phyloP scores from a whole-genome alignment of 257 asterid genomes.

The Verbena officinalis region DNA sequence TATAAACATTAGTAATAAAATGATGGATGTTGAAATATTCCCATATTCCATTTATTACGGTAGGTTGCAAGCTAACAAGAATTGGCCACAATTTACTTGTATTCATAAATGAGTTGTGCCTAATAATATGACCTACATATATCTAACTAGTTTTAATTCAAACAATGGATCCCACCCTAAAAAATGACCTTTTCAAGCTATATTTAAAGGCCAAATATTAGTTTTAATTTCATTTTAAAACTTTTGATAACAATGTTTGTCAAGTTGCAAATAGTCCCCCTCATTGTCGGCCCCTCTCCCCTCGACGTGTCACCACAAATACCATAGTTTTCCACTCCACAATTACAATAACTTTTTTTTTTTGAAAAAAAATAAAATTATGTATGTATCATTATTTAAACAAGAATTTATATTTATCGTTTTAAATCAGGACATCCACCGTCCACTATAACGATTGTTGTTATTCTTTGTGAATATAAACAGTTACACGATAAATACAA shows the following conservation, averaged over 20 bases:
- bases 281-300: slow-evolving; percentile 33
- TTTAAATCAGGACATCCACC: too few species aligned
- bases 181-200: slow-evolving; percentile 21
- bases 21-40: slow-evolving; percentile 27
- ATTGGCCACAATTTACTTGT: slow-evolving; percentile 46
- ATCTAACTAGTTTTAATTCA: slow-evolving; percentile 43
- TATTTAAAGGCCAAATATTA: too few species aligned
- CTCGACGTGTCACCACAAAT: slow-evolving; percentile 59
- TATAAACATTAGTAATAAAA: too few species aligned
- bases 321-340: slow-evolving; percentile 39
- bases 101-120: slow-evolving; percentile 45
- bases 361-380: not conserved
- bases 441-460: too few species aligned
- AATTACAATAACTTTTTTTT: slow-evolving; percentile 10
- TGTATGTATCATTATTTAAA: too few species aligned
- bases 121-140: slow-evolving; percentile 42
- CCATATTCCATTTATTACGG: slow-evolving; percentile 45
- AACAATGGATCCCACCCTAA: slow-evolving; percentile 41
- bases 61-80: slow-evolving; percentile 45
- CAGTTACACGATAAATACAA: too few species aligned
- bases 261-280: slow-evolving; percentile 38
- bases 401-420: too few species aligned
- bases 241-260: slow-evolving; percentile 39
- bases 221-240: not conserved
- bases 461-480: too few species aligned